Base-by-base conservation (phyloP, 208 protist species). In the Acanthamoeba culbertsoni region DNA sequence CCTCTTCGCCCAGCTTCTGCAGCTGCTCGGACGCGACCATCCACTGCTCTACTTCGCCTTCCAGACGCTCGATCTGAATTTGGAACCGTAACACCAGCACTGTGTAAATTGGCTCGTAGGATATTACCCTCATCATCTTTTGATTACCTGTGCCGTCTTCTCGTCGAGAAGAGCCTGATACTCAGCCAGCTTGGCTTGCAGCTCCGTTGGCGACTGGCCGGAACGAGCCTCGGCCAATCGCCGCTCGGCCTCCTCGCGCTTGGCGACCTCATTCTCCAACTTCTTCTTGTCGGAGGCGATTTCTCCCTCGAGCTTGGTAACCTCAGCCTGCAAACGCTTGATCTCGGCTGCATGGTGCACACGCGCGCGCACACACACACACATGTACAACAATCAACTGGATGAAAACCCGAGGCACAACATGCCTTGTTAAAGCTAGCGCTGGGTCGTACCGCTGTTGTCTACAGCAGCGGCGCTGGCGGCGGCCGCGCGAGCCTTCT, bases 1-100 rank as follows among this genome's bases (percentile, higher is more conserved):
- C 79, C 79, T 89, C 79, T 37, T 89, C 79, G 33, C 79, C 79
- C 31, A 89, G 79, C 79, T 89, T 89, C 55, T 89, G 79, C 79
- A 89, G 55, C 79, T 89, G 79, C 79, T 89, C 79, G 26, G 79
- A 89, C 12, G 79, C 79, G 28, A 68, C 79, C 79, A 89, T 89
- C 79, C 79, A 89, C 79, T 89, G 79, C 53, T 89, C 79, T 3
- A 89, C 79, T 26, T 89, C 79, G 53, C 51, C 79, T 35, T 89
- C 79, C 20, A 89, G 79, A 31, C 79, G 79, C 40, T 89, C 79
- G 79, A 89, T 89, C 46, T 59, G 46, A n/a, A 28, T 33, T 8
- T 33, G 7, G 59, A 8, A 7, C 59, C 28, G 7, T 26, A 68
- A 68, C 51, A 59, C 51, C 16, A 59, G 51, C 51, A 59, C 14